Conservation (phyloP, 2,329 filamentous ascomycete genomes). For the Calonectria ilicicola region DNA sequence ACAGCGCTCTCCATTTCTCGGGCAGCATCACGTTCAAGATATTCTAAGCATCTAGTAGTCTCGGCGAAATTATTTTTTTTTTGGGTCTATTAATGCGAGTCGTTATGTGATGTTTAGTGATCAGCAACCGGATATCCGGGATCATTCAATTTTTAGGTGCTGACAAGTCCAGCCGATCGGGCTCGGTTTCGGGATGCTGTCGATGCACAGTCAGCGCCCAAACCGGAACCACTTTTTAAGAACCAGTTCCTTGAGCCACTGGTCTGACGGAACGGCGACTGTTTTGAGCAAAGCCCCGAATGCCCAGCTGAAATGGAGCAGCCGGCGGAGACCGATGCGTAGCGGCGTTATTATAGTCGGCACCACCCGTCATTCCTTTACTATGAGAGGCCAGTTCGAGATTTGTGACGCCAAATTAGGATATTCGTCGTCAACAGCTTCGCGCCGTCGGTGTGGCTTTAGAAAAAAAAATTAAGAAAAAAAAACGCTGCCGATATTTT, state of each 20-base stretch:
- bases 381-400: slow-evolving; percentile 27
- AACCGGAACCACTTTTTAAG: slow-evolving; percentile 23
- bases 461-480: not conserved
- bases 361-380: slow-evolving; percentile 33
- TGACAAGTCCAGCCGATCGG: slow-evolving; percentile 12
- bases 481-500: not conserved
- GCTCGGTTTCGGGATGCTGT: slow-evolving; percentile 23
- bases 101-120: not conserved
- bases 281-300: slow-evolving; percentile 31
- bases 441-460: not conserved
- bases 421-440: slow-evolving; percentile 1
- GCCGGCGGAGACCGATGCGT: slow-evolving; percentile 11
- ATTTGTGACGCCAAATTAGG: slow-evolving; percentile 18
- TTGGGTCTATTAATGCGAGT: not conserved
- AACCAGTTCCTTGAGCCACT: slow-evolving; percentile 20
- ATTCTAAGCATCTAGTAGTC: slow-evolving; percentile 2
- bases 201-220: slow-evolving; percentile 18
- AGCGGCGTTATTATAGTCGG: not conserved
- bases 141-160: slow-evolving; percentile 21
- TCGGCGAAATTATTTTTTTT: not conserved
- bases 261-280: slow-evolving; percentile 30
- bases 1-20: not conserved
- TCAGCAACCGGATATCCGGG: slow-evolving; percentile 17
- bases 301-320: slow-evolving; percentile 10
- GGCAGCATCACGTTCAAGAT: not conserved